Evolutionary conservation across 306 rosid genomes (phyloP).

Genomic region (Gastrolobium bilobum): DNA sequence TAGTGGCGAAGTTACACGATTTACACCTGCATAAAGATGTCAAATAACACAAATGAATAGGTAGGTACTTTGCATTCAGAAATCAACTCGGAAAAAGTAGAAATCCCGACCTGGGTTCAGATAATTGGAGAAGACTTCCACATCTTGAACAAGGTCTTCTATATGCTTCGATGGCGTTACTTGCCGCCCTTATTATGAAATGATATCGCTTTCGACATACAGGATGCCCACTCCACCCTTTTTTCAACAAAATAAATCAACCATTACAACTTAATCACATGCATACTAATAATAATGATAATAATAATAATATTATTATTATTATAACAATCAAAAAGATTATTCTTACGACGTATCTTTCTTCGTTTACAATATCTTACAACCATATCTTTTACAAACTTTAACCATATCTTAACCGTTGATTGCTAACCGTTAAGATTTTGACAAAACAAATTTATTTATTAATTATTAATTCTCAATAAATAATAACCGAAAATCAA

Average conservation of each 20-base stretch:
- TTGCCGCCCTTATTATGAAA: conserved; percentile 54
- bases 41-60: background rate
- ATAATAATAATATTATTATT: background rate
- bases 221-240: conserved; percentile 62
- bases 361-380: too few species aligned
- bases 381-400: too few species aligned
- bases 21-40: conserved; percentile 49
- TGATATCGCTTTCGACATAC: conserved; percentile 61
- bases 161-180: conserved; percentile 44
- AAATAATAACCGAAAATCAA: too few species aligned
- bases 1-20: conserved; percentile 41
- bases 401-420: too few species aligned
- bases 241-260: conserved; percentile 13
- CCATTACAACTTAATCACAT: conserved; percentile 19
- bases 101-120: conserved; percentile 47
- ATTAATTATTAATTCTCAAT: too few species aligned
- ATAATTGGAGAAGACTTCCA: conserved; percentile 39
- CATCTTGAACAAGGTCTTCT: conserved; percentile 55
- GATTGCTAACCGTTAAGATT: too few species aligned
- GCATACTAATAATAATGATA: background rate
- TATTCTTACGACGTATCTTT: too few species aligned
- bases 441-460: too few species aligned
- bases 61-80: background rate
- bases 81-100: background rate
- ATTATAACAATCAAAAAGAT: too few species aligned